Conservation (phyloP, 305 asterid genomes). For the Fraxinus latifolia region DNA sequence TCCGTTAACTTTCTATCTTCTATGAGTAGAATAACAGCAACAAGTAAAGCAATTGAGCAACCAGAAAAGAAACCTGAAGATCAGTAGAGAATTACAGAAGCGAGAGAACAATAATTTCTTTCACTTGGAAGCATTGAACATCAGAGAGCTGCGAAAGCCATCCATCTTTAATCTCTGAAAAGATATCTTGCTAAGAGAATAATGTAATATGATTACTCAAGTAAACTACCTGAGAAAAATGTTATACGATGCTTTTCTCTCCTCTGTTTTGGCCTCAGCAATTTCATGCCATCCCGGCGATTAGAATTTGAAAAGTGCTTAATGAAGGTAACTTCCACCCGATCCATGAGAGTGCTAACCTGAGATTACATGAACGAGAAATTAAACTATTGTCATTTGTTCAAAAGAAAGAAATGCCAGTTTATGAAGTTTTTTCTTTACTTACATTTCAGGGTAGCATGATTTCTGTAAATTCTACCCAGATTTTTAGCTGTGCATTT, state of each 20-base stretch:
- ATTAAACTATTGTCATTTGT: slow-evolving; percentile 5
- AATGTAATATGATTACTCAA: not conserved
- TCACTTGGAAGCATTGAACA: slow-evolving; percentile 5
- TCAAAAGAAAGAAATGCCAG: not conserved
- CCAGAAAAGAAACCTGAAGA: slow-evolving; percentile 75
- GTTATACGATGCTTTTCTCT: slow-evolving; percentile 57
- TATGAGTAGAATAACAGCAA: slow-evolving; percentile 53
- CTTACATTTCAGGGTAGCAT: not conserved
- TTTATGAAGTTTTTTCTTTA: not conserved
- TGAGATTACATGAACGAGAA: slow-evolving; percentile 27
- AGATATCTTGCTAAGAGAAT: not conserved
- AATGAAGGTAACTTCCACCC: slow-evolving; percentile 58
- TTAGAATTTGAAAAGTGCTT: slow-evolving; percentile 57
- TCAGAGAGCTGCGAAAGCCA: slow-evolving; percentile 5
- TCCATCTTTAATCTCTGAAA: slow-evolving; percentile 3
- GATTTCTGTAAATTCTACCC: not conserved
- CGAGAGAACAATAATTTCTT: not conserved
- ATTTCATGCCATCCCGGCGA: slow-evolving; percentile 69
- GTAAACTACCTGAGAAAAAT: slow-evolving; percentile 55
- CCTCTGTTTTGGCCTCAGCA: slow-evolving; percentile 64
- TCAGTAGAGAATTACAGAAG: slow-evolving; percentile 10
- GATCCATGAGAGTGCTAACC: slow-evolving; percentile 60
- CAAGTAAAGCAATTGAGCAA: slow-evolving; percentile 61
- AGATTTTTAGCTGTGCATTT: not conserved
- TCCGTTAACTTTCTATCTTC: slow-evolving; percentile 43